phyloP scores from a whole-genome alignment of 108 stramenopile genomes.

The Aureococcus anophagefferens region DNA sequence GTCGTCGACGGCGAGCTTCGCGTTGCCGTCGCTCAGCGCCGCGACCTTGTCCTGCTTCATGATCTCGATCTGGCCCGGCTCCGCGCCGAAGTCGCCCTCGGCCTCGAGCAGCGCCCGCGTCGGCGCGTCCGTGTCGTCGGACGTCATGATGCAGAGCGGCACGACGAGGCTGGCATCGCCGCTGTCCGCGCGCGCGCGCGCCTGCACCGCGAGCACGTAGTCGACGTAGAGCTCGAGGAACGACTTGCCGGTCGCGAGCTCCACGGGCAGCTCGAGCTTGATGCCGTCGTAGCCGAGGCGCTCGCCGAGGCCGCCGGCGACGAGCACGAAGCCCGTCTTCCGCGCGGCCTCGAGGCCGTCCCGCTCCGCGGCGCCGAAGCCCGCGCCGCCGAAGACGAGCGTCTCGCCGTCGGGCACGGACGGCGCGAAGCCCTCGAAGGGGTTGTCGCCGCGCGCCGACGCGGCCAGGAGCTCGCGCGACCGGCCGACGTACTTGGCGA shows the following conservation, averaged over 20 bases:
- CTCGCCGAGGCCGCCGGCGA: conserved; percentile 95
- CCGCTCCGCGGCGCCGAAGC: conserved; percentile 47
- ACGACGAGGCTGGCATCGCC: conserved; percentile 56
- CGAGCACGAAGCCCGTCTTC: conserved; percentile 68
- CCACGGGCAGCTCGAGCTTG: conserved; percentile 63
- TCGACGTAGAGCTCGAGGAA: conserved; percentile 60
- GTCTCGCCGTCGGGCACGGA: conserved; percentile 77
- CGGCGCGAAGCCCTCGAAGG: conserved; percentile 84
- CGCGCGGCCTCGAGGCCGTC: conserved; percentile 52
- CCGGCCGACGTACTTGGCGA: conserved; percentile 74
- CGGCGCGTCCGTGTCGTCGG: conserved; percentile 85
- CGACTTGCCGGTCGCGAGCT: conserved; percentile 28
- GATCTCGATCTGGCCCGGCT: conserved; percentile 42
- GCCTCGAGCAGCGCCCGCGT: conserved; percentile 75
- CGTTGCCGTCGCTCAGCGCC: conserved; percentile 73
- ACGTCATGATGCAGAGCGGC: conserved; percentile 96
- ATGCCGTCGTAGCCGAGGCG: conserved; percentile 88
- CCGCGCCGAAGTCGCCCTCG: conserved; percentile 79
- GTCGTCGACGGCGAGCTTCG: conserved; percentile 72
- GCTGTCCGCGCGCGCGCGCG: conserved; percentile 48
- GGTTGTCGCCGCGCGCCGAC: conserved; percentile 75
- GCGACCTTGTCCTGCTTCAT: conserved; percentile 75
- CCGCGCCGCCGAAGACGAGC: conserved; percentile 52
- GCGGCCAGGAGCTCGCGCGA: conserved; percentile 71
- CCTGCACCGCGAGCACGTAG: conserved; percentile 86